Evolutionary conservation across 352 stramenopile genomes (phyloP), one percentile per base, ranked within the genome.

Genomic region (Blastocystis sp.): DNA sequence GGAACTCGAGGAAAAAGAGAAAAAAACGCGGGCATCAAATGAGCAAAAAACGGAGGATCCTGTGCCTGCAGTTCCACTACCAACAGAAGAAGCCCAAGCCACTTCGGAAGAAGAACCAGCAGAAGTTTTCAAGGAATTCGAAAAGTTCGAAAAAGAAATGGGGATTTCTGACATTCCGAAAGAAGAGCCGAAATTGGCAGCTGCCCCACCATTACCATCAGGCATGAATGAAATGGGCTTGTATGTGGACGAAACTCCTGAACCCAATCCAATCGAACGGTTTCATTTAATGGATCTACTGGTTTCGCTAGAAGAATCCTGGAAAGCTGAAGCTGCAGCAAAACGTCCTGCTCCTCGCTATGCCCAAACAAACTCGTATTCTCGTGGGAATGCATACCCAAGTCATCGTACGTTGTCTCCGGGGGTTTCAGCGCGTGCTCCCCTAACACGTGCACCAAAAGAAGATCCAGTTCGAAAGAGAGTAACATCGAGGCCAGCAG

Each of bases 1-100:
- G n/a, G 70, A 64, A 63, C n/a, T 80, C 34, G 70, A 80, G 43
- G 26, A 79, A 20, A 43, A 79, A n/a, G 43, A 79, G 39, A 11
- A 68, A 43, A 73, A 39, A 5, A 20, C 20, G 26, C 41, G 62
- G 20, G 50, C 11, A 59, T n/a, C 50, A n/a, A 13, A n/a, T 13
- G 50, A 59, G 20, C 20, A 13, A n/a, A 59, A 59, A 59, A n/a
- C 11, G 50, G 50, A 59, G 50, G 20, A 59, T n/a, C 50, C 50
- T 13, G 20, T 59, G 11, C 50, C 50, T 13, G 20, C 11, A 13
- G 50, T n/a, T 13, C 2, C 50, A n/a, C 11, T n/a, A n/a, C 20
- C 50, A n/a, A 59, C 20, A n/a, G 34, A 75, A 75, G 23, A 53
- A 26, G 63, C 18, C 0, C 34, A 4, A 39, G 26, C 29, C 45